Base-by-base conservation (phyloP, 768 basidiomycete species). In the Melanogaster broomeanus region DNA sequence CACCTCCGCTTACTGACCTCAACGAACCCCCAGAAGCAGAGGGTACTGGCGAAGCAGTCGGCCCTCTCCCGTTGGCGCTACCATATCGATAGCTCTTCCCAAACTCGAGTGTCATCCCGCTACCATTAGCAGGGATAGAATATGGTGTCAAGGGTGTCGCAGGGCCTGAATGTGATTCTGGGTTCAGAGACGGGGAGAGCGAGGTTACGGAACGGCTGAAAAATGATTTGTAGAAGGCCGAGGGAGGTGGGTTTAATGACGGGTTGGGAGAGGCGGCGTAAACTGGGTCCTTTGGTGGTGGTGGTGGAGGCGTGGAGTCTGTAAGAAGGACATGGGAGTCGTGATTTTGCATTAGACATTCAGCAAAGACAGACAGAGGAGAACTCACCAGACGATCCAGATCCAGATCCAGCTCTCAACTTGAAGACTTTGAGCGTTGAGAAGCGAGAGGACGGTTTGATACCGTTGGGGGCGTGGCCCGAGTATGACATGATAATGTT, bases 241-340 rank as follows among this genome's bases (percentile, higher is more conserved):
- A 44, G 25, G 55, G 38, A 6, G 57, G 58, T 15, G 53, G 58
- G 48, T 42, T 58, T 15, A 51, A 27, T 7, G 51, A 38, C 15
- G 44, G 47, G 27, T 38, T 55, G 22, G 27, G 45, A 16, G 42
- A 77, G 68, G 51, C 18, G 1, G 15, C 12, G 68, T 81, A 80
- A 59, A 73, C 74, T 7, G 72, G 61, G 57, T 88, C 87, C 67
- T 88, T 88, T 35, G 85, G 85, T 0, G 87, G 87, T 2, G 73
- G 79, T 7, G 80, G 81, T 30, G 73, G 65, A 37, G 64, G 69
- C 42, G 52, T 51, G 15, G 52, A 6, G n/a, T 61, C 61, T 64
- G 45, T 30, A 9, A 40, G 12, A 42, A 13, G 19, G 24, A 42
- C 13, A 25, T 15, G 18, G 24, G 22, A 6, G 21, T 16, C 9